Base-by-base conservation (phyloP, 2,329 filamentous ascomycete genomes). In the Claviceps sp. region DNA sequence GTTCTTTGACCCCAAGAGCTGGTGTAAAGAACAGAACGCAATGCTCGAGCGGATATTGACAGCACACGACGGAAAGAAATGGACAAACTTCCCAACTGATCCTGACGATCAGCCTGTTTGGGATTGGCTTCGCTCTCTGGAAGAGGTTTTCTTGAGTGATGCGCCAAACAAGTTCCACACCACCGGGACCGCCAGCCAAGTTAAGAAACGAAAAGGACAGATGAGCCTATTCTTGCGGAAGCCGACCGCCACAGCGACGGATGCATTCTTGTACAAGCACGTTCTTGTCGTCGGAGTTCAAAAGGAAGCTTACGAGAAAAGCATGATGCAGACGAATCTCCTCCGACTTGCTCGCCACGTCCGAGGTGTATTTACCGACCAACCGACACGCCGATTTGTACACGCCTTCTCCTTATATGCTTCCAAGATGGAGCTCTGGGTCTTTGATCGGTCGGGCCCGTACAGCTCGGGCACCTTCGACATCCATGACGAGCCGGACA, bases 221-320 rank as follows among this genome's bases (percentile, higher is more conserved):
- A 57, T 58, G 54, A 54, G 57, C 43, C 18, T 58, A 14, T 60
- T 59, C 49, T 58, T 59, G n/a, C 55, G 56, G 44, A 48, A n/a
- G 22, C 52, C 53, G 43, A 30, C 26, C 5, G 47, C 22, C 13
- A 30, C 49, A 37, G 24, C 14, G 13, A 52, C 20, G 11, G 9
- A 26, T 6, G 24, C 37, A 5, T 56, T 58, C 30, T 11, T 47
- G 42, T 57, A 60, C 18, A 58, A 59, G 26, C 11, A 60, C 37
- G 54, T 59, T 37, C 55, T 60, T 30, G 55, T 58, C 4, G 54
- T 56, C 38, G 57, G 56, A 16, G 53, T 59, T 50, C 56, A 58
- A 24, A 60, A 58, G 53, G 54, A 53, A 49, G 55, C 54, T 0
- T 40, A 57, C 34, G 30, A 54, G 7, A 55, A 14, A 1, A 22